These are phyloP conservation scores for Paramecium bursaria DNA, from an alignment of 73 alveolate genomes.

Conservation along the genomic window DNA sequence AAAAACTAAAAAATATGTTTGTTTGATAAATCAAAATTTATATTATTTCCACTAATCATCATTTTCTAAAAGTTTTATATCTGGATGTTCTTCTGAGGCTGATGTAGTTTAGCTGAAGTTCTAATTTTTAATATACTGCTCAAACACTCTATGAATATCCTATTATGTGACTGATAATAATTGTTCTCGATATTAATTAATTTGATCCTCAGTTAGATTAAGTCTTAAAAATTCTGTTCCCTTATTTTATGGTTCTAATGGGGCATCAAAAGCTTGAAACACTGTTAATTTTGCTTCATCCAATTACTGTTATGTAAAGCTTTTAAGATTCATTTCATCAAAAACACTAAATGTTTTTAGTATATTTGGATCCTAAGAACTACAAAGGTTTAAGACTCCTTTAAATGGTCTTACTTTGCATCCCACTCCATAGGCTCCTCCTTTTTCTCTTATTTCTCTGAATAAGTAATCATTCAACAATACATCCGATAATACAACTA, in stretches of 20 bases:
- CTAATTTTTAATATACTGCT: constrained; percentile 3
- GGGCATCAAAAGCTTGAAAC: constrained; percentile 5
- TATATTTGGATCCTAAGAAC: constrained; percentile 81
- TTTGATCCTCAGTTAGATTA: constrained; percentile 11
- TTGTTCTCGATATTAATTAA: not conserved
- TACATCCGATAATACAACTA: constrained; percentile 71
- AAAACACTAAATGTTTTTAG: constrained; percentile 46
- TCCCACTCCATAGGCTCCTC: constrained; percentile 94
- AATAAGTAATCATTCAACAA: constrained; percentile 75
- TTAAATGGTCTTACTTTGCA: constrained; percentile 72
- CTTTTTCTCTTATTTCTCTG: constrained; percentile 89
- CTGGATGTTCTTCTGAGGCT: constrained; percentile 23
- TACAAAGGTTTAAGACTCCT: constrained; percentile 79
- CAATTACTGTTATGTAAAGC: not conserved
- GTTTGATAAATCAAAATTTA: no score
- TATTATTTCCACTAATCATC: no score
- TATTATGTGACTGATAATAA: not conserved
- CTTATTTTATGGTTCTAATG: constrained; percentile 45
- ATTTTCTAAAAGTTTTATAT: not conserved
- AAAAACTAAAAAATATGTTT: no score
- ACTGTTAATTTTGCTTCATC: constrained; percentile 44
- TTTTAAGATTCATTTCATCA: constrained; percentile 4
- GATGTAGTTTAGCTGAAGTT: not conserved
- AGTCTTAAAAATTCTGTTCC: constrained; percentile 17
- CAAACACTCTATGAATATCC: not conserved